Evolutionary conservation across 1,284 basidiomycete genomes (phyloP), one percentile per base, ranked within the genome.

Genomic region (Sphagnurus paluster): DNA sequence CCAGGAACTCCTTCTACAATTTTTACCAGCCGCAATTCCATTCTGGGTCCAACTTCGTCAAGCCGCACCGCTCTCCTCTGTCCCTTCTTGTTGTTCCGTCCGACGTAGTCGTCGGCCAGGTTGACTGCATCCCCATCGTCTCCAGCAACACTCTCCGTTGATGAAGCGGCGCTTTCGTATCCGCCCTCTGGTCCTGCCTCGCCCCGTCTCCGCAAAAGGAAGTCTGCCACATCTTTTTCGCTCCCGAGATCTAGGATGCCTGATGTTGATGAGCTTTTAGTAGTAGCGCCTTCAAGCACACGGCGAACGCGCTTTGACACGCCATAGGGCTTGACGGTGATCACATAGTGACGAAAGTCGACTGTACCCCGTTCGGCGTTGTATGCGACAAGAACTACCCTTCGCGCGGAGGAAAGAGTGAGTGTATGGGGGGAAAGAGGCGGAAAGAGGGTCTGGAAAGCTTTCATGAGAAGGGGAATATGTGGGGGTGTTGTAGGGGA

Each of bases 151-250:
- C 91, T 93, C 53, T 86, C 85, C 11, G 73, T 67, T 9, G 81
- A 79, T 3, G 82, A 87, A 17, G 77, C 76, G 34, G 88, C 93
- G 46, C 84, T 88, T 62, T 96, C 93, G 58, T 95, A 94, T 2
- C 90, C 89, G 9, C 87, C 90, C 49, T 88, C 85, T 7, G 82
- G 79, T 7, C 80, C 85, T 2, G 75, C 69, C 46, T 86, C 84
- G 7, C 87, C 84, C 33, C 73, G 69, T 53, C 79, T 80, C 23
- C 93, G 74, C 26, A 99, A 75, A 48, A 99, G 71, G 66, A 98
- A 99, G 66, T 99, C 96, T 2, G 95, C 92, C 38, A 99, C 89
- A 64, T 99, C 96, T 60, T 90, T 86, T 57, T 95, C 92, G 54
- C 84, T 87, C 2, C 89, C 84, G 10, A 99, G 80, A 65, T 99